These are phyloP conservation scores for Austroboletus niveus DNA, from an alignment of 1,284 basidiomycete genomes.

Conservation along the genomic window DNA sequence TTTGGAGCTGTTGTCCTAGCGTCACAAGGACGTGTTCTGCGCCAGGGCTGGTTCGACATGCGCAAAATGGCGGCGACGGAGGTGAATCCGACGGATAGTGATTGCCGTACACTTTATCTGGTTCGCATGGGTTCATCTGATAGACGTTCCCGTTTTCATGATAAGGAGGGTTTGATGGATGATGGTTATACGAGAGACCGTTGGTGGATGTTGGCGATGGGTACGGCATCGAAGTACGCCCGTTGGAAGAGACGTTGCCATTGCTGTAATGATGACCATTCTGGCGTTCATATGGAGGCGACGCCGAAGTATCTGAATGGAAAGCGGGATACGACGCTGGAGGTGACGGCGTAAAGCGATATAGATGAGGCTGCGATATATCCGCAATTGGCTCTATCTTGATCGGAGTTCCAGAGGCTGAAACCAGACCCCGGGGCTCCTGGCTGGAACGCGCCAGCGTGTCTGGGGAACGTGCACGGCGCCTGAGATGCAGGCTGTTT, in stretches of 20 bases:
- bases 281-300: slow-evolving; percentile 35
- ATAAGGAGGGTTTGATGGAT: slow-evolving; percentile 38
- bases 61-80: slow-evolving; percentile 46
- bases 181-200: slow-evolving; percentile 34
- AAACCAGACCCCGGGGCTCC: slow-evolving; percentile 35
- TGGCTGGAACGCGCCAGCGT: slow-evolving; percentile 34
- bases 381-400: slow-evolving; percentile 55
- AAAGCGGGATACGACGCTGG: slow-evolving; percentile 42
- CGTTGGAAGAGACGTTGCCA: slow-evolving; percentile 31
- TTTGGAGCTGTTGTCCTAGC: slow-evolving; percentile 64
- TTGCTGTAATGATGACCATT: slow-evolving; percentile 34
- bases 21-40: slow-evolving; percentile 55
- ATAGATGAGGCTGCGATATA: slow-evolving; percentile 46
- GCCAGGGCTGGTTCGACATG: slow-evolving; percentile 63
- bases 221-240: slow-evolving; percentile 33
- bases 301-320: slow-evolving; percentile 34
- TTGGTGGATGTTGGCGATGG: slow-evolving; percentile 35
- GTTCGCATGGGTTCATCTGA: slow-evolving; percentile 44
- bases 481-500: slow-evolving; percentile 44
- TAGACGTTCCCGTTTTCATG: slow-evolving; percentile 46
- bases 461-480: slow-evolving; percentile 40
- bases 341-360: slow-evolving; percentile 60
- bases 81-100: slow-evolving; percentile 41
- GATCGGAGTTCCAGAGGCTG: slow-evolving; percentile 52
- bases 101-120: slow-evolving; percentile 42